These are phyloP conservation scores for Mycena albidolilacea DNA, from an alignment of 768 basidiomycete genomes.

Conservation along the genomic window DNA sequence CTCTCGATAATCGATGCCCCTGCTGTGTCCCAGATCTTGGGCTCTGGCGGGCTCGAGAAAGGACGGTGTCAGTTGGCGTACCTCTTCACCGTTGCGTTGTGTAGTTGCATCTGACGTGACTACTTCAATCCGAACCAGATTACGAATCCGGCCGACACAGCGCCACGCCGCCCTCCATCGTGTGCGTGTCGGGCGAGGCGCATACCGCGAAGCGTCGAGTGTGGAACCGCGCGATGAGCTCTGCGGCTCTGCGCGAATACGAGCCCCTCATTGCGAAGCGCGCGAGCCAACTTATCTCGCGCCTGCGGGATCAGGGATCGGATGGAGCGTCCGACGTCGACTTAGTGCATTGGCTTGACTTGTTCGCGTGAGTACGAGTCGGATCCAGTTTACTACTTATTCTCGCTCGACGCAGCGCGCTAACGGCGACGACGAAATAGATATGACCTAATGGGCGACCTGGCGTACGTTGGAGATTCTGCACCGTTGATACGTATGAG, in stretches of 20 bases:
- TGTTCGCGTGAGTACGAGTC: too few relatives aligned
- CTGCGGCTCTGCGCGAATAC: slow-evolving; percentile 61
- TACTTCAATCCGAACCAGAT: neutral
- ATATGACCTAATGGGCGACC: too few relatives aligned
- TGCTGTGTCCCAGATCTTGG: slow-evolving; percentile 30
- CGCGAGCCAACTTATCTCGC: slow-evolving; percentile 56
- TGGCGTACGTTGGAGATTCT: too few relatives aligned
- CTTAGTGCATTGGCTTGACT: slow-evolving; percentile 46
- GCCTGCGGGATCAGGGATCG: slow-evolving; percentile 44
- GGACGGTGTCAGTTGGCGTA: slow-evolving; percentile 30
- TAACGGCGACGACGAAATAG: too few relatives aligned
- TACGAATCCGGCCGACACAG: slow-evolving; percentile 22
- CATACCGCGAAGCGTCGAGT: slow-evolving; percentile 61
- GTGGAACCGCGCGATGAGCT: slow-evolving; percentile 66
- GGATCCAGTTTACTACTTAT: too few relatives aligned
- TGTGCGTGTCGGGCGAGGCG: slow-evolving; percentile 18
- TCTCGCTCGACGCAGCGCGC: too few relatives aligned
- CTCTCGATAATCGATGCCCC: slow-evolving; percentile 31
- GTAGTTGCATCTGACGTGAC: neutral
- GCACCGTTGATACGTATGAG: too few relatives aligned
- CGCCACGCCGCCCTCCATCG: slow-evolving; percentile 12
- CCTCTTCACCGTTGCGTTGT: neutral
- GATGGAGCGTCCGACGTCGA: slow-evolving; percentile 43
- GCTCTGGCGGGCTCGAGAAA: slow-evolving; percentile 29
- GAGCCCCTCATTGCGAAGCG: slow-evolving; percentile 55